Conservation (phyloP, 257 asterid species). For the Mentha longifolia region DNA sequence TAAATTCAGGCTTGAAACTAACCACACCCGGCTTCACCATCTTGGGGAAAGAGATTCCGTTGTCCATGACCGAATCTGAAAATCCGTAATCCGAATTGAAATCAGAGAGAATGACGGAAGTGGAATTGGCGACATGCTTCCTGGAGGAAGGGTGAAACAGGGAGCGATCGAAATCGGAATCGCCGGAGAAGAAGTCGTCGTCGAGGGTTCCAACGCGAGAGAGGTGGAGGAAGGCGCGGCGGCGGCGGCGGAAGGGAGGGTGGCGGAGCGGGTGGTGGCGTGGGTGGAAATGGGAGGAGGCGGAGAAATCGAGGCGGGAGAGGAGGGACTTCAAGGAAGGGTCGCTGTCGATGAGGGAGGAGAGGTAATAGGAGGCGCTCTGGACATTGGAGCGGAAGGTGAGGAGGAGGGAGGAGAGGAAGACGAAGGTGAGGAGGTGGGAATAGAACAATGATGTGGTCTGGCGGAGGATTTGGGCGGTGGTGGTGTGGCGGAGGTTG, state of each 20-base stretch:
- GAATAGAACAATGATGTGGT: constrained; percentile 54
- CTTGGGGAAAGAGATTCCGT: constrained; percentile 50
- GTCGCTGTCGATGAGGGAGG: constrained; percentile 71
- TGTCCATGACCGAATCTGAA: constrained; percentile 46
- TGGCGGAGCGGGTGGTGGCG: constrained; percentile 33
- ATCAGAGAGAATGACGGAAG: constrained; percentile 48
- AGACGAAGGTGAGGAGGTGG: constrained; percentile 58
- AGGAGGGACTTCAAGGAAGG: constrained; percentile 77
- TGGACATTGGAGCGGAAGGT: constrained; percentile 74
- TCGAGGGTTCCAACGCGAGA: constrained; percentile 86
- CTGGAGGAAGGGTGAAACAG: constrained; percentile 59
- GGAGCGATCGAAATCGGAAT: constrained; percentile 79
- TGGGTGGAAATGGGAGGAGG: constrained; percentile 51
- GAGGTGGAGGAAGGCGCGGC: constrained; percentile 86
- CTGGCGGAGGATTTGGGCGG: constrained; percentile 64
- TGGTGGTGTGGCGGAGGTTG: constrained; percentile 46
- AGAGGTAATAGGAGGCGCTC: constrained; percentile 73
- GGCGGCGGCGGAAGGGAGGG: constrained; percentile 62
- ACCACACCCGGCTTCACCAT: constrained; percentile 48
- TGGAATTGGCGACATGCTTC: constrained; percentile 50
- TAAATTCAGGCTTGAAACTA: constrained; percentile 50
- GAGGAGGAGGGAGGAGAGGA: constrained; percentile 61
- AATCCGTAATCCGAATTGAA: constrained; percentile 52
- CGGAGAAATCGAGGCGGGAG: constrained; percentile 71
- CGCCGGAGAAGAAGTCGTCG: constrained; percentile 91